These are phyloP conservation scores for Vigna mungo DNA, from an alignment of 306 rosid genomes.

Conservation along the genomic window DNA sequence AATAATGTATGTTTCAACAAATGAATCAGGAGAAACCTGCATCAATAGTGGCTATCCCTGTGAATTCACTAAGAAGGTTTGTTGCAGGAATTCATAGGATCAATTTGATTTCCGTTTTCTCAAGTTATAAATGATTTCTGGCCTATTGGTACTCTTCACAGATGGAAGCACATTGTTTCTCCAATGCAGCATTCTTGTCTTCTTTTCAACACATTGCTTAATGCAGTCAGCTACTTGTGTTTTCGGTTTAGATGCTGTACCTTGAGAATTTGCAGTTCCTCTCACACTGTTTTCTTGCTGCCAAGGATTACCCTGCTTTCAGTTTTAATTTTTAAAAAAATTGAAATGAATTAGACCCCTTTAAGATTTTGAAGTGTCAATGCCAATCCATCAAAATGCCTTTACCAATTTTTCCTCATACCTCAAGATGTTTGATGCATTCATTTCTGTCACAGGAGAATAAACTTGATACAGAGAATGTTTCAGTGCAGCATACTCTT, in stretches of 20 bases:
- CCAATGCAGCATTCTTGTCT: constrained; percentile 11
- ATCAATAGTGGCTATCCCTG: not conserved
- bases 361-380: not conserved
- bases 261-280: constrained; percentile 7
- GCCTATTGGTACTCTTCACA: constrained; percentile 5
- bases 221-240: constrained; percentile 1
- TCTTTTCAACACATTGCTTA: constrained; percentile 30
- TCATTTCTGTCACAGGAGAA: constrained; percentile 20
- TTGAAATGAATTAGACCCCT: not conserved
- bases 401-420: not conserved
- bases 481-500: constrained; percentile 20
- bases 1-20: not conserved
- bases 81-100: not conserved
- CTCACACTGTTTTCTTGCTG: not conserved
- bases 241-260: constrained; percentile 9
- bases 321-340: constrained; percentile 10
- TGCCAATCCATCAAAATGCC: not conserved
- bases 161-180: constrained; percentile 13
- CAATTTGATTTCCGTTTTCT: constrained; percentile 14
- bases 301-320: constrained; percentile 16
- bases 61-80: not conserved
- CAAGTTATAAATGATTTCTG: not conserved
- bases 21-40: not conserved
- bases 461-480: constrained; percentile 8
- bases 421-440: constrained; percentile 34